Evolutionary conservation across 495 filamentous ascomycete species (phyloP).

Genomic region (Beverwykella pulmonaria): DNA sequence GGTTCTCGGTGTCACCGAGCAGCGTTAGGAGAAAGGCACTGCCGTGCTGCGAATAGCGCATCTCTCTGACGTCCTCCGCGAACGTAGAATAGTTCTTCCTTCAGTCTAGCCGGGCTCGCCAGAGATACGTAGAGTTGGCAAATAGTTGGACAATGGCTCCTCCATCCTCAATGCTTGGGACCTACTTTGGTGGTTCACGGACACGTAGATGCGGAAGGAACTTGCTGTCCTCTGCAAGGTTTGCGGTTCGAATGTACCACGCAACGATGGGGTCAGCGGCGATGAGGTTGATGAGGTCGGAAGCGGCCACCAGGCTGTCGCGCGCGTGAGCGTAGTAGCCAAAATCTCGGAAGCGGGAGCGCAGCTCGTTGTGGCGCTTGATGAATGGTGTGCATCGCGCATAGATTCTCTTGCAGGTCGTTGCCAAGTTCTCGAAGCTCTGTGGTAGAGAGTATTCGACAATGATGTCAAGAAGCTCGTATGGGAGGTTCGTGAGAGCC

Average conservation of each 20-base stretch:
- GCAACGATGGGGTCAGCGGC: constrained; percentile 46
- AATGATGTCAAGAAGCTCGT: constrained; percentile 43
- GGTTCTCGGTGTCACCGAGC: constrained; percentile 44
- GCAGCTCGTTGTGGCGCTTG: constrained; percentile 43
- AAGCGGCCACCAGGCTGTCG: constrained; percentile 35
- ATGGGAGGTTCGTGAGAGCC: constrained; percentile 36
- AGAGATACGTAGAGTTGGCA: constrained; percentile 43
- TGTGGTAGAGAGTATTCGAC: constrained; percentile 44
- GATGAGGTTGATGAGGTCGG: constrained; percentile 43
- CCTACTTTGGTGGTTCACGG: constrained; percentile 30
- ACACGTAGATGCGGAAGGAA: constrained; percentile 23
- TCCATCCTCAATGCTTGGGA: constrained; percentile 36
- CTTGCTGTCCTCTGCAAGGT: constrained; percentile 41
- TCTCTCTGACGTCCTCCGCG: constrained; percentile 38
- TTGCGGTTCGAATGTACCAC: constrained; percentile 44
- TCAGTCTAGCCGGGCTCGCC: constrained; percentile 47
- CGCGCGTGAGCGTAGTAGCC: constrained; percentile 36
- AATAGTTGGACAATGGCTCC: constrained; percentile 40
- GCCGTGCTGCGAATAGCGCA: constrained; percentile 45
- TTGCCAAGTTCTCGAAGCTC: constrained; percentile 49
- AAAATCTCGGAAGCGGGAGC: constrained; percentile 44
- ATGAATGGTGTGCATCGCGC: constrained; percentile 42
- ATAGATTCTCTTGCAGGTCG: constrained; percentile 46
- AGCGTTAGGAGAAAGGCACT: constrained; percentile 47
- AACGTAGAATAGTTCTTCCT: constrained; percentile 44